Percentiles rank a stretch among this genome's conserved stretches.
These are phyloP conservation scores for Thuidium tamariscinum DNA, from an alignment of 225 moss, liverwort and hornwort species.

Conservation along the genomic window DNA sequence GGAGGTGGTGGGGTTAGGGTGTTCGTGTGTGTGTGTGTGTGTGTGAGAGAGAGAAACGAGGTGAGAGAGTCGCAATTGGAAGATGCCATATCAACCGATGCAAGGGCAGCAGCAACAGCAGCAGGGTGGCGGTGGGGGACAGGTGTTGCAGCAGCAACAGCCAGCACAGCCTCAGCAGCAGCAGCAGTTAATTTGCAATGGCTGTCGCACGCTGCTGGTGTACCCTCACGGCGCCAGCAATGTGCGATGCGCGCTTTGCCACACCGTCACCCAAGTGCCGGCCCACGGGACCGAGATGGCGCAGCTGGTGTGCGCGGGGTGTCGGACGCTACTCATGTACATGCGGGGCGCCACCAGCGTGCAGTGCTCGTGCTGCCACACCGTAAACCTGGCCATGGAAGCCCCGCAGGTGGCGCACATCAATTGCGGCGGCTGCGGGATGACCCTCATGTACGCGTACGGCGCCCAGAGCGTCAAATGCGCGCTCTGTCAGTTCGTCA, in stretches of 20 bases:
- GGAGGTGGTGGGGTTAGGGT: background rate
- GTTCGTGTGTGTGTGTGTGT: background rate
- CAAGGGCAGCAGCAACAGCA: slow-evolving; percentile 39
- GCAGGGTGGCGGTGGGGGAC: background rate
- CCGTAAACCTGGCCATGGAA: slow-evolving; percentile 54
- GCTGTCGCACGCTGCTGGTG: slow-evolving; percentile 74
- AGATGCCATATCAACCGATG: slow-evolving; percentile 57
- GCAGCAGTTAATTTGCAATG: slow-evolving; percentile 74
- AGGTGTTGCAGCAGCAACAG: slow-evolving; percentile 21
- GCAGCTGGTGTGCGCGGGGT: slow-evolving; percentile 75
- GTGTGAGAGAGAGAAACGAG: background rate
- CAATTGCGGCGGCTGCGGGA: slow-evolving; percentile 53
- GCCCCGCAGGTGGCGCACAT: slow-evolving; percentile 38
- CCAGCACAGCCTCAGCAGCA: slow-evolving; percentile 24
- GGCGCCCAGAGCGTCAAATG: slow-evolving; percentile 62
- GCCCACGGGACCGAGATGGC: slow-evolving; percentile 60
- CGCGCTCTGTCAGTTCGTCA: slow-evolving; percentile 71
- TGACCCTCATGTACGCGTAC: slow-evolving; percentile 53
- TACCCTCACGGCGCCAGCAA: slow-evolving; percentile 76
- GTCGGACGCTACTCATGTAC: slow-evolving; percentile 81
- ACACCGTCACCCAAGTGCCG: slow-evolving; percentile 69
- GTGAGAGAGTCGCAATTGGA: background rate
- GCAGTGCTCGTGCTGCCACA: slow-evolving; percentile 59
- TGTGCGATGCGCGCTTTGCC: slow-evolving; percentile 89
- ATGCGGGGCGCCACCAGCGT: slow-evolving; percentile 82